Percentiles rank a stretch among this genome's conserved stretches.
phyloP scores from a whole-genome alignment of 208 protist species.

The Histomonas meleagridis region DNA sequence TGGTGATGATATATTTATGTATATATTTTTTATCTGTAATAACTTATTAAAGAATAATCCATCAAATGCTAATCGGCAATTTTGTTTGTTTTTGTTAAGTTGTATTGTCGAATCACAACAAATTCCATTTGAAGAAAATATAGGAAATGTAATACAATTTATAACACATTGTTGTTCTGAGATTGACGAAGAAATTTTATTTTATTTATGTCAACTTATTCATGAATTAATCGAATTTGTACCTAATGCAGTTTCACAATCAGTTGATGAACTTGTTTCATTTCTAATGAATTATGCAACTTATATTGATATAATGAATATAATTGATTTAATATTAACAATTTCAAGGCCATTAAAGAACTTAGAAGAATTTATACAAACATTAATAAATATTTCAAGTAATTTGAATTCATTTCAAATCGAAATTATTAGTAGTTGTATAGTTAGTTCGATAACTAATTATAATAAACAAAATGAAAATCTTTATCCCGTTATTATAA shows the following conservation, averaged over 20 bases:
- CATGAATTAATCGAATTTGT: not conserved
- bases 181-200: not conserved
- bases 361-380: not conserved
- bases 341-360: not conserved
- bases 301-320: not conserved
- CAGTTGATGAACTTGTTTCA: not conserved
- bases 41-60: not conserved
- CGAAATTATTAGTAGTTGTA: not conserved
- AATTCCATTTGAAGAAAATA: not conserved
- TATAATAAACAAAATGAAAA: not conserved
- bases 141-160: not conserved
- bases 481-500: not conserved
- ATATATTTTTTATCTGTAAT: not conserved
- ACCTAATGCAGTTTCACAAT: not conserved
- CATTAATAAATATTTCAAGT: not conserved
- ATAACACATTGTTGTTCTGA: not conserved
- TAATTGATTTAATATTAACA: not conserved
- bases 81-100: not conserved
- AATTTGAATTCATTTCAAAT: not conserved
- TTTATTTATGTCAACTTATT: not conserved
- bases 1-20: not conserved
- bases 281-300: not conserved
- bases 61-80: not conserved
- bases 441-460: not conserved
- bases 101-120: not conserved